Evolutionary conservation across 2,329 filamentous ascomycete genomes (phyloP).

Genomic region (Zopfia rhizophila): DNA sequence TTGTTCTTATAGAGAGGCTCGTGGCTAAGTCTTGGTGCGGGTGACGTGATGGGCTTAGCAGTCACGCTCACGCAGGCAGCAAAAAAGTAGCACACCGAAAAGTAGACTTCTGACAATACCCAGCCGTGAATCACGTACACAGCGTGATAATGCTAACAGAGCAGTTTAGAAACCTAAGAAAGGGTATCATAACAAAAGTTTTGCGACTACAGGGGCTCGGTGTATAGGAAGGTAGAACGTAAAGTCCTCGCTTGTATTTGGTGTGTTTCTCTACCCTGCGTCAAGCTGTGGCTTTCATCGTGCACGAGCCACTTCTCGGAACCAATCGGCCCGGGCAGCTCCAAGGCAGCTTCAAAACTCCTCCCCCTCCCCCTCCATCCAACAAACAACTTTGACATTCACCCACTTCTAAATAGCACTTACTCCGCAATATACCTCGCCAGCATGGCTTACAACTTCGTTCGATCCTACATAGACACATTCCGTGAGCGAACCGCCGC

Average conservation of each 20-base stretch:
- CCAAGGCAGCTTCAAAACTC: conserved; percentile 15
- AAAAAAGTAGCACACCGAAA: no score
- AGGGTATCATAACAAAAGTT: no score
- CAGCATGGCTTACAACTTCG: conserved; percentile 77
- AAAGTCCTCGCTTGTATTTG: no score
- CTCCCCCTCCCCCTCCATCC: conserved; percentile 9
- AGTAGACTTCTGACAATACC: no score
- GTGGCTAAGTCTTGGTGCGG: conserved; percentile 6
- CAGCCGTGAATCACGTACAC: no score
- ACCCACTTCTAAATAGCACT: background rate
- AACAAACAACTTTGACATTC: conserved; percentile 2
- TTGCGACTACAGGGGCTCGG: no score
- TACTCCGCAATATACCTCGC: conserved; percentile 3
- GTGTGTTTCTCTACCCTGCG: no score
- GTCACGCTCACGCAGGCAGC: no score
- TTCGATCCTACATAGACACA: conserved; percentile 91
- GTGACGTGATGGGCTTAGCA: conserved; percentile 16
- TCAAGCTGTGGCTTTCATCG: conserved; percentile 15
- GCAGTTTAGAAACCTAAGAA: no score
- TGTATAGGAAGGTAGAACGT: no score
- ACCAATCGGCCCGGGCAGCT: conserved; percentile 2
- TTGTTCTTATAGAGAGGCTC: conserved; percentile 3
- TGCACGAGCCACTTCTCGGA: conserved; percentile 3
- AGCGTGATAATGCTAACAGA: no score
- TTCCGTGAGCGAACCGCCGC: conserved; percentile 92